These are phyloP conservation scores for Cadophora gregata DNA, from an alignment of 2,329 filamentous ascomycete species.

Conservation along the genomic window DNA sequence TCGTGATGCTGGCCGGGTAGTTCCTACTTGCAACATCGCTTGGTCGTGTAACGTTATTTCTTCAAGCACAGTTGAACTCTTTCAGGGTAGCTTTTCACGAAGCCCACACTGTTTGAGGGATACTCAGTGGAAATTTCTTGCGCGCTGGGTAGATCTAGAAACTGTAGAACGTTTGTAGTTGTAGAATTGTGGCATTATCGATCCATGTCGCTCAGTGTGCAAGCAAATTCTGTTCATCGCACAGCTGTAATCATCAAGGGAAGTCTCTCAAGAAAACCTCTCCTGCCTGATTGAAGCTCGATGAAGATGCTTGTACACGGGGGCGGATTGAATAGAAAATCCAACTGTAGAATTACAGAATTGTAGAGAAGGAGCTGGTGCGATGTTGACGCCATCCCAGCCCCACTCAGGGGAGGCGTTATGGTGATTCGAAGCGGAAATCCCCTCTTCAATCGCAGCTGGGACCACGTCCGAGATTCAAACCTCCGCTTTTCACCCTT, in stretches of 20 bases:
- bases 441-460: background rate
- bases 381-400: background rate
- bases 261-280: slow-evolving; percentile 4
- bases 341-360: background rate
- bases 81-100: background rate
- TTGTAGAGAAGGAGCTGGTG: slow-evolving; percentile 4
- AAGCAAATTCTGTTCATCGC: background rate
- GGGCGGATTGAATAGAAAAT: background rate
- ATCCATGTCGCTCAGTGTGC: background rate
- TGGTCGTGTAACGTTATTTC: background rate
- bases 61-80: background rate
- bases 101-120: background rate
- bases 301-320: background rate
- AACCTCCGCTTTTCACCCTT: background rate
- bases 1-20: background rate
- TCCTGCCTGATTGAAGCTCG: background rate
- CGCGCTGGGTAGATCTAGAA: background rate
- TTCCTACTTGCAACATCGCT: background rate
- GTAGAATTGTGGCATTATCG: background rate
- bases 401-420: background rate
- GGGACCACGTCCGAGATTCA: background rate
- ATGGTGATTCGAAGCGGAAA: background rate
- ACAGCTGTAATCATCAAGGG: background rate
- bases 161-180: too few relatives aligned
- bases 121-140: background rate